phyloP scores from a whole-genome alignment of 805 yeast genomes.

The Ascoidea tarda region DNA sequence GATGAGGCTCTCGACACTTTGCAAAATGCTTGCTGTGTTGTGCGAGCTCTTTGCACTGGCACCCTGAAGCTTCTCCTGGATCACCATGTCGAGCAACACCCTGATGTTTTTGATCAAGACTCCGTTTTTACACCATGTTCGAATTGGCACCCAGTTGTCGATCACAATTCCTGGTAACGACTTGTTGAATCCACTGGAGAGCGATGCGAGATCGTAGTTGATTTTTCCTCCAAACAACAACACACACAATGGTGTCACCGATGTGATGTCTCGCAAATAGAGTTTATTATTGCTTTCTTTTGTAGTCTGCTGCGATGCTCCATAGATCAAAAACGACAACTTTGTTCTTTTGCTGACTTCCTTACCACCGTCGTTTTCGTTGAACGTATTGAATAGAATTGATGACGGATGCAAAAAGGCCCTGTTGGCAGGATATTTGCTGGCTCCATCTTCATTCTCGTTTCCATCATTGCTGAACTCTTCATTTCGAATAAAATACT shows the following conservation, averaged over 20 bases:
- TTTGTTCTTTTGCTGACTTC: conserved; percentile 15
- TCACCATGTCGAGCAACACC: conserved; percentile 46
- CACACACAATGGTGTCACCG: conserved; percentile 57
- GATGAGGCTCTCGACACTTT: too few species aligned
- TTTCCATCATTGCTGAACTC: conserved; percentile 19
- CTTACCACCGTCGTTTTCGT: conserved; percentile 25
- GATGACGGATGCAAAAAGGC: conserved; percentile 87
- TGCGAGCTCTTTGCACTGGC: neutral
- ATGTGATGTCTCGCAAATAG: conserved; percentile 66
- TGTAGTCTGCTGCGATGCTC: neutral
- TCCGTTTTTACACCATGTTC: conserved; percentile 92
- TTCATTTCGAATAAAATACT: conserved; percentile 61
- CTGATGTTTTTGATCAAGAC: conserved; percentile 67
- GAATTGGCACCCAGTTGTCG: conserved; percentile 80
- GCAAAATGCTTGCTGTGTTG: neutral
- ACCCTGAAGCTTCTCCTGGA: conserved; percentile 36
- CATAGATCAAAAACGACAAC: neutral
- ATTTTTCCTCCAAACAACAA: conserved; percentile 74
- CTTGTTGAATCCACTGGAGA: conserved; percentile 21
- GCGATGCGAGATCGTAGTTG: conserved; percentile 34
- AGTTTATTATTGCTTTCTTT: conserved; percentile 30
- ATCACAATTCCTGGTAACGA: conserved; percentile 74
- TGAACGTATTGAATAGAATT: conserved; percentile 37
- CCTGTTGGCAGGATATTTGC: conserved; percentile 37
- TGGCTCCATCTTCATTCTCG: neutral